Conservation (phyloP, 2,329 filamentous ascomycete species). For the Fusarium buharicum region DNA sequence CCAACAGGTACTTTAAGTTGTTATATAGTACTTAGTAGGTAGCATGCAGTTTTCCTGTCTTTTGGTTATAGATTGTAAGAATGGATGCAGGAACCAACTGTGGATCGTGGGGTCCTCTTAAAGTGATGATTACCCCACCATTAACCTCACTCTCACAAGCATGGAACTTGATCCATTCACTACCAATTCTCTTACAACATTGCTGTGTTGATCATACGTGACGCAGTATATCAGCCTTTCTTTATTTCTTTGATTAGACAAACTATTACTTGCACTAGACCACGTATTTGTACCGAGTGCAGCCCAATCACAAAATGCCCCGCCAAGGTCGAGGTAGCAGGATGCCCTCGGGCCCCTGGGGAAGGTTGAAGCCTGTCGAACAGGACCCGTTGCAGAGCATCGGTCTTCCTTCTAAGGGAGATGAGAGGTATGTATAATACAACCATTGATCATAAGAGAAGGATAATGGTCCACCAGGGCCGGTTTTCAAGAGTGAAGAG, state of each 20-base stretch:
- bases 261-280: neutral
- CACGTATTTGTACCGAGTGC: neutral
- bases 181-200: slow-evolving; percentile 2
- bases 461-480: neutral
- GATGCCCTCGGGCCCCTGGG: slow-evolving; percentile 67
- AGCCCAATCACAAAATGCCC: slow-evolving; percentile 39
- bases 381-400: slow-evolving; percentile 82
- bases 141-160: slow-evolving; percentile 12
- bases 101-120: slow-evolving; percentile 29
- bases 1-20: neutral
- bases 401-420: slow-evolving; percentile 90
- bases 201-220: neutral
- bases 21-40: neutral
- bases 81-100: slow-evolving; percentile 29
- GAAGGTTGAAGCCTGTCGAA: slow-evolving; percentile 76
- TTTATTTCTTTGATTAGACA: neutral
- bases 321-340: slow-evolving; percentile 49
- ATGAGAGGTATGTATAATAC: slow-evolving; percentile 72
- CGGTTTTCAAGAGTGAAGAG: neutral
- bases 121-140: slow-evolving; percentile 29
- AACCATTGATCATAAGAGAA: neutral
- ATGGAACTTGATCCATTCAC: slow-evolving; percentile 29
- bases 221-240: neutral
- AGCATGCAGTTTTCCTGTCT: neutral
- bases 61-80: neutral